Evolutionary conservation across 805 yeast genomes (phyloP).

Genomic region (Ogataea sp.): DNA sequence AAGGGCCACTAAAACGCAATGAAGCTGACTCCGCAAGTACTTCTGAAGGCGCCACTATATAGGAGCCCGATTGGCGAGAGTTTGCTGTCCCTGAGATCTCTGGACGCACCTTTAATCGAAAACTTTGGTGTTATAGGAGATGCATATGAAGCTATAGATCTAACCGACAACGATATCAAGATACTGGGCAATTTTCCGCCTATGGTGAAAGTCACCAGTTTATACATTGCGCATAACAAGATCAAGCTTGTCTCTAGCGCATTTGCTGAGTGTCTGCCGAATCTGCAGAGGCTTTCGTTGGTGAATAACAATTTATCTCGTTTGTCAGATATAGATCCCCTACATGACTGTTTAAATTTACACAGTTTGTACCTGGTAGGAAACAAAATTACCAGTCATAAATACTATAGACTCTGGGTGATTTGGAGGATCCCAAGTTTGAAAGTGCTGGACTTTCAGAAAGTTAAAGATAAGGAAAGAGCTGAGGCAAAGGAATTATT

Average conservation of each 20-base stretch:
- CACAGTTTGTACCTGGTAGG: slow-evolving; percentile 43
- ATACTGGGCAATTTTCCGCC: slow-evolving; percentile 43
- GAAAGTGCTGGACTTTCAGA: slow-evolving; percentile 57
- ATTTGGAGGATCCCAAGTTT: slow-evolving; percentile 59
- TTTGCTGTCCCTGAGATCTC: slow-evolving; percentile 31
- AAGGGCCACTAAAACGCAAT: no score
- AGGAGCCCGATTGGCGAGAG: slow-evolving; percentile 37
- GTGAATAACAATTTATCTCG: slow-evolving; percentile 40
- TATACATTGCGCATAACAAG: slow-evolving; percentile 59
- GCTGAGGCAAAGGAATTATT: slow-evolving; percentile 34
- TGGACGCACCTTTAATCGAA: slow-evolving; percentile 35
- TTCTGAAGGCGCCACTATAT: slow-evolving; percentile 43
- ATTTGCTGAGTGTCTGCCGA: slow-evolving; percentile 36
- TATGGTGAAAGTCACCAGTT: slow-evolving; percentile 33
- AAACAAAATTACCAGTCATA: slow-evolving; percentile 44
- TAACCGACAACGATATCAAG: slow-evolving; percentile 67
- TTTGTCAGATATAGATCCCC: slow-evolving; percentile 33
- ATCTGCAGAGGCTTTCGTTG: slow-evolving; percentile 44
- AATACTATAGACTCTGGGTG: slow-evolving; percentile 51
- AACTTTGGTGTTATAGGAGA: slow-evolving; percentile 29
- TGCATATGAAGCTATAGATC: slow-evolving; percentile 52
- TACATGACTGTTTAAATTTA: slow-evolving; percentile 33
- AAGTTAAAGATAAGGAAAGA: slow-evolving; percentile 51
- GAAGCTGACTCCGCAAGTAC: slow-evolving; percentile 47
- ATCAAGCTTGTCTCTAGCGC: slow-evolving; percentile 34